A percentile compares a stretch with the other conserved stretches of the same genome.
Evolutionary conservation across 805 yeast species (phyloP).

Genomic region (Barnettozyma sucrosica): DNA sequence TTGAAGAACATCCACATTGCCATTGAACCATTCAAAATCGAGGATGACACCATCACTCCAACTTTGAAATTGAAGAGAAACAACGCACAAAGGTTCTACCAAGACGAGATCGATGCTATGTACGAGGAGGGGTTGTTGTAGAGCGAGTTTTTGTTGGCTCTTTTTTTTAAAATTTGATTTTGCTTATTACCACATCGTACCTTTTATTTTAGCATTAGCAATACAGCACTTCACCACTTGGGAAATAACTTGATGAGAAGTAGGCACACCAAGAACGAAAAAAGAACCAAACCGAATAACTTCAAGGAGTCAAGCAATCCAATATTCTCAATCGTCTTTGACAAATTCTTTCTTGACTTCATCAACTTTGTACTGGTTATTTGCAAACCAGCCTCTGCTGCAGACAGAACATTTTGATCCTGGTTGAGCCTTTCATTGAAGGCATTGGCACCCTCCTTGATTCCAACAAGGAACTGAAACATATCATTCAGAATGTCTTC

Average conservation of each 20-base stretch:
- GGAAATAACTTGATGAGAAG: slow-evolving; percentile 34
- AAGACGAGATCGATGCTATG: slow-evolving; percentile 36
- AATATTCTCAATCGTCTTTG: slow-evolving; percentile 26
- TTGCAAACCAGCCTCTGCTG: slow-evolving; percentile 37
- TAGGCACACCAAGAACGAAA: slow-evolving; percentile 29
- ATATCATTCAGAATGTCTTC: slow-evolving; percentile 33
- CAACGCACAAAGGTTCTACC: slow-evolving; percentile 44
- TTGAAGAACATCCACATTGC: slow-evolving; percentile 41
- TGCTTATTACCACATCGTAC: no score
- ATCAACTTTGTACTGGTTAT: slow-evolving; percentile 32
- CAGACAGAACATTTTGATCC: slow-evolving; percentile 33
- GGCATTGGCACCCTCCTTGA: slow-evolving; percentile 36
- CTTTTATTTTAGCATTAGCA: no score
- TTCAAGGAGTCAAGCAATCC: slow-evolving; percentile 27
- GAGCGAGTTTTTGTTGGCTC: background rate
- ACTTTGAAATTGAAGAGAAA: slow-evolving; percentile 48
- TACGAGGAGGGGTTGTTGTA: slow-evolving; percentile 36
- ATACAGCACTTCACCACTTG: slow-evolving; percentile 25
- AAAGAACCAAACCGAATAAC: slow-evolving; percentile 22
- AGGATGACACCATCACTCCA: slow-evolving; percentile 52
- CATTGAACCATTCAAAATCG: slow-evolving; percentile 49
- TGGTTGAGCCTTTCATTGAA: slow-evolving; percentile 35
- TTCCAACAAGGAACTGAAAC: slow-evolving; percentile 31
- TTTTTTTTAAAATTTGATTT: no score
- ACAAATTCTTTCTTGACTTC: slow-evolving; percentile 26